Base-by-base conservation (phyloP, 208 protist genomes). In the Jaenimonas drosophilae region DNA sequence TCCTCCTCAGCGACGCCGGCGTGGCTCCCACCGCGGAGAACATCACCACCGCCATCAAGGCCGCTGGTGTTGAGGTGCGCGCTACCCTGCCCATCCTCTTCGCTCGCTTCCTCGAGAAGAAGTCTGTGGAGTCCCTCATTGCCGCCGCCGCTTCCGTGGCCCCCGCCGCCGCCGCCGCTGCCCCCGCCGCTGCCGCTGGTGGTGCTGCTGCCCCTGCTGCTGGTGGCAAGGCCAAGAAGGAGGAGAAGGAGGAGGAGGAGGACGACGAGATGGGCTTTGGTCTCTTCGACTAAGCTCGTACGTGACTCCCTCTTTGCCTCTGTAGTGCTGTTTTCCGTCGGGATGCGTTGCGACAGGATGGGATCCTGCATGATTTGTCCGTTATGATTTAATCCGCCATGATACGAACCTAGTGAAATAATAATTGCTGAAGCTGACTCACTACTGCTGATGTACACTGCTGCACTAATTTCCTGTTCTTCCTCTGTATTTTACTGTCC, bases 231-330 rank as follows among this genome's bases (percentile, higher is more conserved):
- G 44, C 54, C 23, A 38, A 66, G 31, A 30, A 36, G 24, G 51
- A 44, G 33, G 44, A 29, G 28, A 42, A 70, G 47, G 51, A 38
- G 29, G 50, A 57, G 60, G 76, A 87, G 48, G 71, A 67, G 19
- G 77, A 87, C 56, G 76, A 81, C 49, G 76, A 86, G 27, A 87
- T 87, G 69, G 77, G 77, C 37, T 82, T 87, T 41, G 77, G 73
- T 59, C 59, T 85, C 31, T 85, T 85, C 44, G 76, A 80, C 53
- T 85, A 75, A 60, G 44, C 30, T 16, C 28, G 31, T 34, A 16
- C 11, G 31, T 34, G 31, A 34, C 14, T n/a, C n/a, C n/a, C n/a
- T n/a, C n/a, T n/a, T n/a, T n/a, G n/a, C n/a, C n/a, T n/a, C n/a
- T n/a, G n/a, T n/a, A n/a, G n/a, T n/a, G n/a, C n/a, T n/a, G n/a